Evolutionary conservation across 352 stramenopile genomes (phyloP).

Genomic region (Globisporangium yorkense): DNA sequence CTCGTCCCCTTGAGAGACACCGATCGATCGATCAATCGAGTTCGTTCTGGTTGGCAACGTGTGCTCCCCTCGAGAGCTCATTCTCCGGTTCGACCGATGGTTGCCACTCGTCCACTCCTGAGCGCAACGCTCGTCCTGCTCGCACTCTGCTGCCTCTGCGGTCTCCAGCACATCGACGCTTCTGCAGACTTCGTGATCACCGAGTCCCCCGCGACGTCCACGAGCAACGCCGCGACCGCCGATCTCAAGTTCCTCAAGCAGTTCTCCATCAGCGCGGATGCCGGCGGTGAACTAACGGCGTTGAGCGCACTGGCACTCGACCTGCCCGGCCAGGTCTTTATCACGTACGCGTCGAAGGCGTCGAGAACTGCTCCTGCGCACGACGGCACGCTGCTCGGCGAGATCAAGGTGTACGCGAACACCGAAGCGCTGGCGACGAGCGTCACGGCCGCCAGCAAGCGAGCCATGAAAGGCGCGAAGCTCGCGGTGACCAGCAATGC

Average conservation of each 20-base stretch:
- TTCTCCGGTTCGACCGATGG: not conserved
- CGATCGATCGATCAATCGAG: too few species aligned
- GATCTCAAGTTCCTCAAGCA: constrained; percentile 6
- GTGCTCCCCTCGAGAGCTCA: not conserved
- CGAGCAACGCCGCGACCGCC: not conserved
- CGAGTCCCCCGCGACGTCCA: not conserved
- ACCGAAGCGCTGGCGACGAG: constrained; percentile 1
- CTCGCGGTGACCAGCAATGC: constrained; percentile 1
- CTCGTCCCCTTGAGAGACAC: too few species aligned
- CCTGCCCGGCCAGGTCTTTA: constrained; percentile 5
- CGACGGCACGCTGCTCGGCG: constrained; percentile 1
- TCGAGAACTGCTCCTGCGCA: not conserved
- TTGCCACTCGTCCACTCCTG: not conserved
- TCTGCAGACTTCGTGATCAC: not conserved
- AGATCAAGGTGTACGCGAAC: constrained; percentile 1
- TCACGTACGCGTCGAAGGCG: constrained; percentile 4
- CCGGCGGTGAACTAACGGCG: constrained; percentile 1
- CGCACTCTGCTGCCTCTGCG: not conserved
- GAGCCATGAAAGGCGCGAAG: constrained; percentile 5
- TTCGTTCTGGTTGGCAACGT: too few species aligned
- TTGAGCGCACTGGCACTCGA: not conserved
- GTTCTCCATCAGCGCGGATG: not conserved
- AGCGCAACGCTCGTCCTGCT: not conserved
- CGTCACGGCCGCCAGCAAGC: constrained; percentile 2
- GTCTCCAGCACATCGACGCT: not conserved